phyloP scores from a whole-genome alignment of 768 basidiomycete genomes.

The Gelatoporia subvermispora region DNA sequence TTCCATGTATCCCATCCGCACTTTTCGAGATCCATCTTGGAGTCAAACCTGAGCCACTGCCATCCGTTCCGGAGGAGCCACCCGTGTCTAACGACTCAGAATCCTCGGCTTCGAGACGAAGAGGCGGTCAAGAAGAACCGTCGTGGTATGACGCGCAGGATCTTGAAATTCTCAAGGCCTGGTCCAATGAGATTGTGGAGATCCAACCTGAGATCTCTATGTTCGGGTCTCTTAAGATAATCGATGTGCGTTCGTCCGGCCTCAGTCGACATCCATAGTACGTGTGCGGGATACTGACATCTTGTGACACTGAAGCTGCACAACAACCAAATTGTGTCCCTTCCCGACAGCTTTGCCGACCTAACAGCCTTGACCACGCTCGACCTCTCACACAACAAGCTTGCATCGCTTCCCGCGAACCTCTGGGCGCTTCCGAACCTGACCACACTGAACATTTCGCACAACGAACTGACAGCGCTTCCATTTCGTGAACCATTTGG shows the following conservation, averaged over 20 bases:
- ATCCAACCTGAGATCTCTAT: conserved; percentile 80
- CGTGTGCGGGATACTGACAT: conserved; percentile 6
- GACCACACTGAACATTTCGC: conserved; percentile 61
- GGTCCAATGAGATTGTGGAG: conserved; percentile 76
- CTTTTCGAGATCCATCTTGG: conserved; percentile 79
- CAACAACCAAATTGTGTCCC: conserved; percentile 57
- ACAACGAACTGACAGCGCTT: conserved; percentile 58
- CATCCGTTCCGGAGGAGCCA: conserved; percentile 60
- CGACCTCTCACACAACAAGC: conserved; percentile 70
- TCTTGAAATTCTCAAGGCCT: conserved; percentile 67
- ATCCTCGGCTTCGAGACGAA: conserved; percentile 28
- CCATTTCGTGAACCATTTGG: conserved; percentile 60
- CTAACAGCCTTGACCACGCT: conserved; percentile 59
- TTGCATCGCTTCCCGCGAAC: conserved; percentile 57
- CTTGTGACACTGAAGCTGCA: conserved; percentile 47
- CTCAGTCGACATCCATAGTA: background rate
- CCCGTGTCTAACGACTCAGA: conserved; percentile 29
- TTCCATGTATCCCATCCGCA: conserved; percentile 70
- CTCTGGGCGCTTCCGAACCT: conserved; percentile 68
- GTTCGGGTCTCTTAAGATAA: conserved; percentile 74
- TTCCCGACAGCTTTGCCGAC: conserved; percentile 68
- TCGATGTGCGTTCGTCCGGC: conserved; percentile 56
- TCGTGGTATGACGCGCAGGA: conserved; percentile 85
- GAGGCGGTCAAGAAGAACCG: conserved; percentile 41
- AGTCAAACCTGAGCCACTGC: conserved; percentile 64